These are phyloP conservation scores for Anisodus acutangulus DNA, from an alignment of 257 asterid species.

Conservation along the genomic window DNA sequence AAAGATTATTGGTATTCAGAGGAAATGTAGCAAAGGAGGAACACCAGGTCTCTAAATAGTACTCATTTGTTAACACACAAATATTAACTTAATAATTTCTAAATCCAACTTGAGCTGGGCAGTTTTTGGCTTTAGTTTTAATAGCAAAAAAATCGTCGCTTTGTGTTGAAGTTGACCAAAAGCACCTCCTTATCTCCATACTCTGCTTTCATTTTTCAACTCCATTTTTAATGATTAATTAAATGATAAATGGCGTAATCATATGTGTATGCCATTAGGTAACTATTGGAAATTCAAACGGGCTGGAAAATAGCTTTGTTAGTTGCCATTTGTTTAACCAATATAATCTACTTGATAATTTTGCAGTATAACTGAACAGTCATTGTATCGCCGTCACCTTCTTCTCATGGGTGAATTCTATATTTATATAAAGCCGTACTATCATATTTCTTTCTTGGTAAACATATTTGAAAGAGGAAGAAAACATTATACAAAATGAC, in stretches of 20 bases:
- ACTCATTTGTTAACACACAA: constrained; percentile 40
- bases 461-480: neutral
- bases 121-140: constrained; percentile 16
- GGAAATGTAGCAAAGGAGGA: constrained; percentile 43
- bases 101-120: constrained; percentile 25
- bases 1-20: constrained; percentile 36
- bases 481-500: neutral
- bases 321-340: constrained; percentile 68
- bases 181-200: constrained; percentile 15
- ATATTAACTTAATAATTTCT: neutral
- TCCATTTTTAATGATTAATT: constrained; percentile 1
- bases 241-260: neutral
- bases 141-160: neutral
- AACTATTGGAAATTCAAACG: constrained; percentile 27
- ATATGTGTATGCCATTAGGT: neutral
- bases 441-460: too few relatives aligned
- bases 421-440: too few relatives aligned
- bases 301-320: constrained; percentile 44
- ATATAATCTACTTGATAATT: constrained; percentile 46
- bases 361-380: neutral
- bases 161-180: constrained; percentile 23
- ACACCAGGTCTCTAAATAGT: constrained; percentile 46
- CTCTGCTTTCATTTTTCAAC: constrained; percentile 17
- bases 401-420: too few relatives aligned
- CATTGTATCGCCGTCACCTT: neutral